A percentile compares a stretch with the other conserved stretches of the same genome.
phyloP scores from a whole-genome alignment of 306 rosid genomes.

The Acacia crassicarpa region DNA sequence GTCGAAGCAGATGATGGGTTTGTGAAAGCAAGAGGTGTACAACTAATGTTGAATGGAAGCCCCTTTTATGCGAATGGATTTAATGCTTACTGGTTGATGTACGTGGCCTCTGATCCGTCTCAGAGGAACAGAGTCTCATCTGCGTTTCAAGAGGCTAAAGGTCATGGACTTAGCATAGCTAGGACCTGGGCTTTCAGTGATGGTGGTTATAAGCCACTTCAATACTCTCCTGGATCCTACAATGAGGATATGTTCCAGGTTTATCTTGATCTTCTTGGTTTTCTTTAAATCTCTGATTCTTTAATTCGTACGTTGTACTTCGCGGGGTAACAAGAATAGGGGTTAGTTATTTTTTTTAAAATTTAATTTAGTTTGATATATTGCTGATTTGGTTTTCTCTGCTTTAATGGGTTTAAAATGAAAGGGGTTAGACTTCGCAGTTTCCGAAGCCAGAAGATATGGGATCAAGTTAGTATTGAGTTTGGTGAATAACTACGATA shows the following conservation, averaged over 20 bases:
- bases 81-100: conserved; percentile 96
- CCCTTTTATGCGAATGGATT: conserved; percentile 87
- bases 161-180: conserved; percentile 62
- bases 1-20: conserved; percentile 59
- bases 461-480: conserved; percentile 82
- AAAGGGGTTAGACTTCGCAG: conserved; percentile 83
- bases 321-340: neutral
- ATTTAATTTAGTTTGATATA: neutral
- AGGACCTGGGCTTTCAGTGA: conserved; percentile 98
- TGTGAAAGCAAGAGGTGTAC: conserved; percentile 72
- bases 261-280: neutral
- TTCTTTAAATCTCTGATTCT: neutral
- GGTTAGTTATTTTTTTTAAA: neutral
- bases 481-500: conserved; percentile 79
- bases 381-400: neutral
- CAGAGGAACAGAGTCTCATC: conserved; percentile 73
- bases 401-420: conserved; percentile 26
- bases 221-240: conserved; percentile 84
- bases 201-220: conserved; percentile 70
- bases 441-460: conserved; percentile 67
- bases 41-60: conserved; percentile 61
- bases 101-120: conserved; percentile 72
- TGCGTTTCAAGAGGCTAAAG: conserved; percentile 62
- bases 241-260: conserved; percentile 84
- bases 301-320: neutral